Evolutionary conservation across 345 rosid genomes (phyloP).

Genomic region (Adansonia digitata): DNA sequence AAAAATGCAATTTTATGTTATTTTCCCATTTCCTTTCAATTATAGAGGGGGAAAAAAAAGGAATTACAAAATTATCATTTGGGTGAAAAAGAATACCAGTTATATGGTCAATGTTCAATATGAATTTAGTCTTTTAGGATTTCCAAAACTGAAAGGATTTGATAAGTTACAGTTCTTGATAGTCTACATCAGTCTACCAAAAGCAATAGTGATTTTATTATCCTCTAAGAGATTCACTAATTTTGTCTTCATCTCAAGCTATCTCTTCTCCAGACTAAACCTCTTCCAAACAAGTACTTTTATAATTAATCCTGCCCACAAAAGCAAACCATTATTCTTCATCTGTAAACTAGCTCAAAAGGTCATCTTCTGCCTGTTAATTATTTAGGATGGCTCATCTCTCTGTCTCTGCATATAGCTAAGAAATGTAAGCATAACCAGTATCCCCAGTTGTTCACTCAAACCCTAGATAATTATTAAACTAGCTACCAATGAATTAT

Average conservation of each 20-base stretch:
- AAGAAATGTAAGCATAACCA: not conserved
- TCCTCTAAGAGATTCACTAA: not conserved
- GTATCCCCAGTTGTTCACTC: not conserved
- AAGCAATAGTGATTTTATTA: not conserved
- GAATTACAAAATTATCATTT: not conserved
- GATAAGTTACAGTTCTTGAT: not conserved
- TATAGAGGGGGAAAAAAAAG: not conserved
- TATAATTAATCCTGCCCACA: not conserved
- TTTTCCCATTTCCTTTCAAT: not conserved
- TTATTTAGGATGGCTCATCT: not conserved
- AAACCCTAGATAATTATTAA: constrained; percentile 4
- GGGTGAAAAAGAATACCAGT: not conserved
- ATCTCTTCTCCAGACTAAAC: not conserved
- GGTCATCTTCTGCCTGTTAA: not conserved
- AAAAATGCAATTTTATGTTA: not conserved
- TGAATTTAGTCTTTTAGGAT: not conserved
- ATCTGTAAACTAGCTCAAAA: not conserved
- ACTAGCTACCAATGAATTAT: not conserved
- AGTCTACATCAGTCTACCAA: not conserved
- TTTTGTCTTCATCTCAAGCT: not conserved
- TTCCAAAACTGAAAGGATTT: not conserved
- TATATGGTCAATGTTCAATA: not conserved
- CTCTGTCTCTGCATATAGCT: not conserved
- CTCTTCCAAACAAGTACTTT: not conserved
- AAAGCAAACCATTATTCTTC: not conserved